phyloP scores from a whole-genome alignment of 345 rosid species.

The Lepidium aucheri region DNA sequence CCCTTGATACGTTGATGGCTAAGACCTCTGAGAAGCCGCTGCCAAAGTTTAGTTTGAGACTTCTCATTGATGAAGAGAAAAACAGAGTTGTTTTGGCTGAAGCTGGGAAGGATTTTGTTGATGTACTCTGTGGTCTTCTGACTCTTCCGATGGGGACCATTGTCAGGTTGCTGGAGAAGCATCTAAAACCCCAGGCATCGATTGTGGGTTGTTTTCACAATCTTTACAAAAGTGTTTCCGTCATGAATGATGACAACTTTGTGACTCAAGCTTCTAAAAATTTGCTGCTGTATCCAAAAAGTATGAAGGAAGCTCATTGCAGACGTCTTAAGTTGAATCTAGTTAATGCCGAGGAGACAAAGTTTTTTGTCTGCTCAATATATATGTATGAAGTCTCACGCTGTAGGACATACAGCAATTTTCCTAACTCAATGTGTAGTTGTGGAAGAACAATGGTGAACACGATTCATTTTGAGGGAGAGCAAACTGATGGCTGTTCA shows the following conservation, averaged over 20 bases:
- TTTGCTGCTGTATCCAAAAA: not conserved
- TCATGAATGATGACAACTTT: not conserved
- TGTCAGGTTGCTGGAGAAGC: not conserved
- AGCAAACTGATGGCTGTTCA: not conserved
- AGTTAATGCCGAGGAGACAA: not conserved
- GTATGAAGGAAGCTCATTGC: not conserved
- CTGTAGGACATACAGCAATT: not conserved
- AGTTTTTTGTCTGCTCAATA: not conserved
- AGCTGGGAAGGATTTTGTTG: slow-evolving; percentile 3
- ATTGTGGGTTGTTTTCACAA: slow-evolving; percentile 5
- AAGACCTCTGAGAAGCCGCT: too few species aligned
- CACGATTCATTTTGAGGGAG: not conserved
- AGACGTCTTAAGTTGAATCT: not conserved
- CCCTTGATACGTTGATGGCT: too few species aligned
- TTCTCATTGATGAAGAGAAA: not conserved
- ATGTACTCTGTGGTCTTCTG: slow-evolving; percentile 7
- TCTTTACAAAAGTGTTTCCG: slow-evolving; percentile 11
- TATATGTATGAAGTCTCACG: not conserved
- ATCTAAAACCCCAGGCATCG: not conserved
- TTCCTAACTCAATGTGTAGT: not conserved
- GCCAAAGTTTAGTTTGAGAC: too few species aligned
- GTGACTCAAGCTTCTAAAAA: not conserved
- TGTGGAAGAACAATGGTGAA: not conserved
- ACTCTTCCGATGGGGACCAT: slow-evolving; percentile 6
- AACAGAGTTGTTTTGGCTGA: slow-evolving; percentile 5